Conservation (phyloP, 108 stramenopile genomes). For the Skeletonema costatum region DNA sequence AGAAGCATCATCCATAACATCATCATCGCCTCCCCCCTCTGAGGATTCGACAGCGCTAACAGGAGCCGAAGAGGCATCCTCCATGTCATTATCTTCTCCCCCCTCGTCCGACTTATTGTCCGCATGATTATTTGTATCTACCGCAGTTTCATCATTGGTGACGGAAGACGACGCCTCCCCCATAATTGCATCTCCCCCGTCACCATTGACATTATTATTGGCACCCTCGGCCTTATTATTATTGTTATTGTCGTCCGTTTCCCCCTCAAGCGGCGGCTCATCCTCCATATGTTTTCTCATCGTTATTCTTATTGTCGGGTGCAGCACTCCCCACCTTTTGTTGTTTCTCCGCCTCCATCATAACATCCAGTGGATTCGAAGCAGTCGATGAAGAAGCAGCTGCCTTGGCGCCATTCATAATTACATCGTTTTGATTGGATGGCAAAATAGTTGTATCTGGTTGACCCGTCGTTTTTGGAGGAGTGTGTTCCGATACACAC, state of each 20-base stretch:
- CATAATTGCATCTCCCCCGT: background rate
- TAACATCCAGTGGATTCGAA: background rate
- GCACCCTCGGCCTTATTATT: background rate
- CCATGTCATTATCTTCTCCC: background rate
- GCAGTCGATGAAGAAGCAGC: background rate
- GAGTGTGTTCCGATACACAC: background rate
- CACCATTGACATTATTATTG: background rate
- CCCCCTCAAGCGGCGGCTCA: background rate
- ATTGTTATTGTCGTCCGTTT: background rate
- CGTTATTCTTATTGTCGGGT: background rate
- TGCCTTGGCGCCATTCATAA: background rate
- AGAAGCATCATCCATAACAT: slow-evolving; percentile 11
- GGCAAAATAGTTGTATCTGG: slow-evolving; percentile 1
- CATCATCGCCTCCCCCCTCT: slow-evolving; percentile 8
- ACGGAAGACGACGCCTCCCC: background rate
- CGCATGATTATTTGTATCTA: background rate
- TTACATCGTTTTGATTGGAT: background rate
- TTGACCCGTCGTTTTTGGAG: background rate
- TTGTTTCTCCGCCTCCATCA: background rate
- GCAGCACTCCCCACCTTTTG: background rate
- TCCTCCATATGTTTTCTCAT: background rate
- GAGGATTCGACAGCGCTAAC: background rate
- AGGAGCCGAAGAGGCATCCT: background rate
- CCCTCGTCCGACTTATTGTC: background rate
- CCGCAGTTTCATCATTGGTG: background rate